These are phyloP conservation scores for Annona squamosa DNA, from an alignment of 164 flowering plant genomes.

Conservation along the genomic window DNA sequence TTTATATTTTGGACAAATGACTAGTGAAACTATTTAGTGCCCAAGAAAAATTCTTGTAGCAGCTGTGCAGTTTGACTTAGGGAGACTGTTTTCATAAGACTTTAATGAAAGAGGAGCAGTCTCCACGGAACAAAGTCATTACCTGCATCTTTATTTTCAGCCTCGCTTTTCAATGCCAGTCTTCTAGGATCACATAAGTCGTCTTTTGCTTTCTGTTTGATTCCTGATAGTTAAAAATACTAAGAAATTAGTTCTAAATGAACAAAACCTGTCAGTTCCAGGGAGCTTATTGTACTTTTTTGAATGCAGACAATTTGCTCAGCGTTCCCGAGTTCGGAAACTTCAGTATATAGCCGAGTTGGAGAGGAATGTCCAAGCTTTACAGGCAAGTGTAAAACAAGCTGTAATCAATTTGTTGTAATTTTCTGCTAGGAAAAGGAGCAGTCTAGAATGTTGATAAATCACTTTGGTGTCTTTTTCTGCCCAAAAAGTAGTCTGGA, in stretches of 20 bases:
- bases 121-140: background rate
- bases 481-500: too few relatives aligned
- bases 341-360: conserved; percentile 97
- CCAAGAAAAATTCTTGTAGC: too few relatives aligned
- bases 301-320: conserved; percentile 83
- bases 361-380: conserved; percentile 76
- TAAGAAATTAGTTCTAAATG: too few relatives aligned
- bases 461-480: background rate
- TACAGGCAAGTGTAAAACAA: conserved; percentile 50
- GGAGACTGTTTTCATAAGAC: too few relatives aligned
- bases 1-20: too few relatives aligned
- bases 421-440: background rate
- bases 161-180: background rate
- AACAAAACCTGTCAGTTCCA: background rate
- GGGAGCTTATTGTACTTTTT: background rate
- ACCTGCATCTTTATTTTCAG: background rate
- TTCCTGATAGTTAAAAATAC: background rate
- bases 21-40: too few relatives aligned
- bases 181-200: background rate
- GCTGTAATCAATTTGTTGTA: background rate
- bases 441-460: background rate
- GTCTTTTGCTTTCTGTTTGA: background rate
- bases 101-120: background rate
- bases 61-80: too few relatives aligned
- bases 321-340: conserved; percentile 88